Percentiles rank a stretch among this genome's conserved stretches.
These are phyloP conservation scores for Crataegus laevigata DNA, from an alignment of 306 rosid genomes.

Conservation along the genomic window DNA sequence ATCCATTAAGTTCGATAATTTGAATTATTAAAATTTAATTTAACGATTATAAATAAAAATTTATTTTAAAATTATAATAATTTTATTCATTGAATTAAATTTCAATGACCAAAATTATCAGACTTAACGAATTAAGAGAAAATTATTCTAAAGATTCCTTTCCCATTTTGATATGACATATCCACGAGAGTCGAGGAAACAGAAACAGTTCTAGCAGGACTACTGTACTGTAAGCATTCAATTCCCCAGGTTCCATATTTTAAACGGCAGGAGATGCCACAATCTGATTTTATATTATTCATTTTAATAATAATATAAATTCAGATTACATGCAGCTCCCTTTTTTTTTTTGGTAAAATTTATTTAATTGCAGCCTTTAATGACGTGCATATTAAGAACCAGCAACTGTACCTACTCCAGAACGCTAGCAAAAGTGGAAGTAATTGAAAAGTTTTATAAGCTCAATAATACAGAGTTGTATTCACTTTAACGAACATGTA, in stretches of 20 bases:
- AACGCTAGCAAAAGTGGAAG: background rate
- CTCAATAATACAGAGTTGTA: background rate
- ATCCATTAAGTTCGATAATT: too few relatives aligned
- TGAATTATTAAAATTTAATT: fast-evolving
- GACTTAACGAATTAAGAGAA: fast-evolving
- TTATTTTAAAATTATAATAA: too few relatives aligned
- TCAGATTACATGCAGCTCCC: too few relatives aligned
- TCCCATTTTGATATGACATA: too few relatives aligned
- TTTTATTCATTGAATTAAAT: too few relatives aligned
- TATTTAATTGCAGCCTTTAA: background rate
- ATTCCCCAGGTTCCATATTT: background rate
- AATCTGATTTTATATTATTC: background rate
- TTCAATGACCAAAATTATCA: fast-evolving
- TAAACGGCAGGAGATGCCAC: background rate
- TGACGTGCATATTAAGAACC: background rate
- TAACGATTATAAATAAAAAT: too few relatives aligned
- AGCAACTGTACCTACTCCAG: background rate
- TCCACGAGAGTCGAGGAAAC: background rate
- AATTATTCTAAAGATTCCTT: too few relatives aligned
- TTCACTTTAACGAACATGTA: background rate
- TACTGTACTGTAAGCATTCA: background rate
- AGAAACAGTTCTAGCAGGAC: background rate
- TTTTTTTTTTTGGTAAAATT: too few relatives aligned
- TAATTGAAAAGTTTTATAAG: background rate
- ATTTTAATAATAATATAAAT: too few relatives aligned